These are phyloP conservation scores for Pythium phragmiticola DNA, from an alignment of 352 stramenopile species.

Conservation along the genomic window DNA sequence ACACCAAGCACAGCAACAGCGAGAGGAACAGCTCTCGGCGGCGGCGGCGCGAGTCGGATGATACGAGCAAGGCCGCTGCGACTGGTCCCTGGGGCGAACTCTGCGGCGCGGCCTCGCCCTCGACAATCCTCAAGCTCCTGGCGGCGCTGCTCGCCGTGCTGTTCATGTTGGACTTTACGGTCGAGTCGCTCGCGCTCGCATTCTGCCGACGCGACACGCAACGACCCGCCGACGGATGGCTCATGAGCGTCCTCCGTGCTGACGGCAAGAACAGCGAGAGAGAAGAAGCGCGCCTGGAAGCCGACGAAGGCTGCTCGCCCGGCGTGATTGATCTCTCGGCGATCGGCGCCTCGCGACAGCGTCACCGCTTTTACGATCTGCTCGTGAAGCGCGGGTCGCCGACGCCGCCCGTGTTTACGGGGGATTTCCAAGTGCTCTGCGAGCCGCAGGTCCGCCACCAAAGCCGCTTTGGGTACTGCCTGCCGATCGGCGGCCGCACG, in stretches of 20 bases:
- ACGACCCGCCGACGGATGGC: background rate
- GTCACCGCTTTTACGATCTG: conserved; percentile 23
- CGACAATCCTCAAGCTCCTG: conserved; percentile 14
- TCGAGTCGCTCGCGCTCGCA: conserved; percentile 17
- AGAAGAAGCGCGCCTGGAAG: background rate
- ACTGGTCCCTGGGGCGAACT: background rate
- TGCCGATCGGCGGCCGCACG: conserved; percentile 28
- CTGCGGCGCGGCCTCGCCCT: background rate
- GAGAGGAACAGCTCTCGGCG: background rate
- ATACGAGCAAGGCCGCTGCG: too few relatives aligned
- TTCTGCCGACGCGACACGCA: background rate
- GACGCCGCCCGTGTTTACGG: conserved; percentile 10
- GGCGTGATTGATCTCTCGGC: conserved; percentile 6
- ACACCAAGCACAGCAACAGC: background rate
- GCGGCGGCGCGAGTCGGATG: background rate
- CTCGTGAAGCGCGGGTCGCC: conserved; percentile 6
- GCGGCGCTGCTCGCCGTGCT: conserved; percentile 9
- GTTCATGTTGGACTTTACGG: conserved; percentile 13
- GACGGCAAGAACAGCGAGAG: background rate
- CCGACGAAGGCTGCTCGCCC: conserved; percentile 8
- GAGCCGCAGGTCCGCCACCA: conserved; percentile 11
- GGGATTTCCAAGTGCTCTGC: conserved; percentile 20
- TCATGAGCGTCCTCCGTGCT: background rate
- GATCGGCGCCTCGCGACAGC: conserved; percentile 6
- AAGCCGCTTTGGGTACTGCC: conserved; percentile 36